These are phyloP conservation scores for Nicotiana attenuata DNA, from an alignment of 257 asterid genomes.

Conservation along the genomic window DNA sequence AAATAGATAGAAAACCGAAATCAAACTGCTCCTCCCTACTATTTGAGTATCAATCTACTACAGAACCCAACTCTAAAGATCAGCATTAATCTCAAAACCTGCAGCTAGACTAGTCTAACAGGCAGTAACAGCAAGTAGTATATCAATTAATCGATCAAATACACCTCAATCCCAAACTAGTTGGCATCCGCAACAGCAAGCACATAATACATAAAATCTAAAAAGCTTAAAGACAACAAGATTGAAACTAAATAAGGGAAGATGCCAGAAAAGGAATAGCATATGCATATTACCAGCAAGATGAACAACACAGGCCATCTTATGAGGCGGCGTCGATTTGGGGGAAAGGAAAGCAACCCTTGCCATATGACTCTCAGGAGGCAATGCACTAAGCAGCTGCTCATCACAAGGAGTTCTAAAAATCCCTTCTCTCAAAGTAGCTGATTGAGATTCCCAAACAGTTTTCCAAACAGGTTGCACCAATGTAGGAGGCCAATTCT, in stretches of 20 bases:
- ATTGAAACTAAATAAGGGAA: no score
- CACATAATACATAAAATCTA: not conserved
- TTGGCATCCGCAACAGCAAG: not conserved
- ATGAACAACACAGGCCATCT: constrained; percentile 91
- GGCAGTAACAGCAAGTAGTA: no score
- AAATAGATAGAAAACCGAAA: not conserved
- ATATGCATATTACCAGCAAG: constrained; percentile 65
- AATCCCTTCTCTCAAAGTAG: constrained; percentile 74
- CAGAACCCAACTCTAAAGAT: not conserved
- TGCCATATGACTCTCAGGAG: constrained; percentile 80
- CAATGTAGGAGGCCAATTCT: constrained; percentile 69
- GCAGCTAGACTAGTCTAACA: not conserved
- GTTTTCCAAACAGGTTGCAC: constrained; percentile 82
- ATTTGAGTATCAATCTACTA: not conserved
- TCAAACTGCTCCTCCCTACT: constrained; percentile 1
- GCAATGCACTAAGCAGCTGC: constrained; percentile 77
- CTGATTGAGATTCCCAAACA: constrained; percentile 77
- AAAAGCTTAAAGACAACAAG: no score
- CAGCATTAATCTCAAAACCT: not conserved
- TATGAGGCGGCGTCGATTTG: constrained; percentile 47
- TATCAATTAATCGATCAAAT: not conserved
- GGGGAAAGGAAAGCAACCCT: constrained; percentile 89
- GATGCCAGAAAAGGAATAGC: not conserved
- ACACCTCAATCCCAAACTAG: not conserved
- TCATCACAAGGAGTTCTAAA: constrained; percentile 82